phyloP scores from a whole-genome alignment of 208 protist species.

The Acanthamoeba polyphaga region DNA sequence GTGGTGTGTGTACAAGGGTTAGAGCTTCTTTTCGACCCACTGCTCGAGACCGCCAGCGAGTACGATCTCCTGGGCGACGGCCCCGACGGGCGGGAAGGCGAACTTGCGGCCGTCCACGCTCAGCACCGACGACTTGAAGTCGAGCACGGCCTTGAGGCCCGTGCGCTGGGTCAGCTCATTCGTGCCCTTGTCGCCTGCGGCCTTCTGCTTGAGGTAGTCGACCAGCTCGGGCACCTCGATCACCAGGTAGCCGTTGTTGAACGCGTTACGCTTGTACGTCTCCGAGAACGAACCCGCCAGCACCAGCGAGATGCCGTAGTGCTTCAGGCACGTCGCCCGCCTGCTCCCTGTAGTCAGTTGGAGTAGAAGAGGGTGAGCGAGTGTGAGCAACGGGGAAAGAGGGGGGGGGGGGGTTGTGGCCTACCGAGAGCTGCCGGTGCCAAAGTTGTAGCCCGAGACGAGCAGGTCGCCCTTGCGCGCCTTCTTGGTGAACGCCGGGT shows the following conservation, averaged over 20 bases:
- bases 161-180: conserved; percentile 25
- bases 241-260: conserved; percentile 88
- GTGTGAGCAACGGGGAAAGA: background rate
- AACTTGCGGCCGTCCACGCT: conserved; percentile 33
- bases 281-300: conserved; percentile 87
- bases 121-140: conserved; percentile 73
- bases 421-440: conserved; percentile 89
- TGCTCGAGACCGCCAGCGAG: conserved; percentile 85
- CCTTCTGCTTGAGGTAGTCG: conserved; percentile 73
- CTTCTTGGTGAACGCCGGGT: conserved; percentile 46
- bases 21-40: conserved; percentile 75
- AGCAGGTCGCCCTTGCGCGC: conserved; percentile 82
- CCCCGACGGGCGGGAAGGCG: conserved; percentile 80
- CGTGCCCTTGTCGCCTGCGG: background rate
- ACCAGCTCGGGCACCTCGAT: conserved; percentile 82
- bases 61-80: conserved; percentile 85
- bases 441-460: conserved; percentile 90
- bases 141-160: conserved; percentile 28
- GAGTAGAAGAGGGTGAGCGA: background rate
- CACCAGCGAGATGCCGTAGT: conserved; percentile 79
- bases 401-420: conserved; percentile 39
- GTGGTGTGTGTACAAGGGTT: background rate
- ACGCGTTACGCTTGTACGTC: conserved; percentile 89
- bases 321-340: conserved; percentile 48
- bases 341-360: background rate